These are phyloP conservation scores for Phytopythium mirpurense DNA, from an alignment of 352 stramenopile genomes.

Conservation along the genomic window DNA sequence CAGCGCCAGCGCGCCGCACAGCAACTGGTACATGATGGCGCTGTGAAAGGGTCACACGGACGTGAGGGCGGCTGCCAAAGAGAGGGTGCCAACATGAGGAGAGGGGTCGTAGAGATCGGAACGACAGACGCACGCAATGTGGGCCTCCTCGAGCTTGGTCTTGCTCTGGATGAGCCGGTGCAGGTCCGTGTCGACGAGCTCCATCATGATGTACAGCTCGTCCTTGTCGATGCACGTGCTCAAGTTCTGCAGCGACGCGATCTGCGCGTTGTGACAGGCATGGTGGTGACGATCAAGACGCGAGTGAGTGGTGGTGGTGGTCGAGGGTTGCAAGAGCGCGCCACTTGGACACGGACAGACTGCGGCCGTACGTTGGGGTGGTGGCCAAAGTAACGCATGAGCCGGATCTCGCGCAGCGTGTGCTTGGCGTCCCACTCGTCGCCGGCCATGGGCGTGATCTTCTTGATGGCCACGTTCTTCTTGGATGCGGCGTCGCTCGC, in stretches of 20 bases:
- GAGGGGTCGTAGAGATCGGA: too few species aligned
- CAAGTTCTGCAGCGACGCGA: conserved; percentile 72
- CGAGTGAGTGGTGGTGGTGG: too few species aligned
- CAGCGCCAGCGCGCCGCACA: conserved; percentile 87
- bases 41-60: conserved; percentile 16
- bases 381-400: conserved; percentile 88
- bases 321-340: too few species aligned
- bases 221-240: conserved; percentile 86
- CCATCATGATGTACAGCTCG: conserved; percentile 95
- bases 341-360: too few species aligned
- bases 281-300: too few species aligned
- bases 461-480: conserved; percentile 90
- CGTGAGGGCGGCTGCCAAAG: too few species aligned
- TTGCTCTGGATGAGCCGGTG: conserved; percentile 88
- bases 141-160: conserved; percentile 78
- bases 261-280: conserved; percentile 38
- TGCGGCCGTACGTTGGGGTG: conserved; percentile 78
- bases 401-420: conserved; percentile 86
- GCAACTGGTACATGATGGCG: conserved; percentile 93
- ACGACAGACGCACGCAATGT: conserved; percentile 62
- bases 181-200: conserved; percentile 92
- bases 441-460: conserved; percentile 90
- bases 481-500: conserved; percentile 70
- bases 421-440: conserved; percentile 89
- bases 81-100: too few species aligned